A percentile compares a stretch with the other conserved stretches of the same genome.
Conservation (phyloP, 352 stramenopile species). For the Phytopythium helicoides region DNA sequence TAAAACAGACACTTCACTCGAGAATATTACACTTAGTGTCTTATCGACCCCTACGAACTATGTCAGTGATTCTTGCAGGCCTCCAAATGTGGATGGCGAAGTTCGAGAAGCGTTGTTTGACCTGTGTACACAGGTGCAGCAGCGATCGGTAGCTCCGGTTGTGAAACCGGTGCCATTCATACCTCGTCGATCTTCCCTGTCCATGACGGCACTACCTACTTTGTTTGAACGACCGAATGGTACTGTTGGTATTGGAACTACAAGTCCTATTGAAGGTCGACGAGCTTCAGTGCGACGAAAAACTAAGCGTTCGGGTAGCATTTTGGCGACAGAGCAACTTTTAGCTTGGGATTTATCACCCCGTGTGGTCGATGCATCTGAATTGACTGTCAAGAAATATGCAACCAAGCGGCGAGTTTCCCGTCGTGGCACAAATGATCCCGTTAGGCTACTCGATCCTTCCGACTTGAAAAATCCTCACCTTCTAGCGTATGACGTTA, state of each 20-base stretch:
- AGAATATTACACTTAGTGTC: no score
- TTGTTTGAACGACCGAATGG: background rate
- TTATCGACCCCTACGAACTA: no score
- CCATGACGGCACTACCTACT: background rate
- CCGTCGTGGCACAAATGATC: slow-evolving; percentile 17
- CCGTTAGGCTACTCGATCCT: background rate
- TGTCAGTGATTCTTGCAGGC: no score
- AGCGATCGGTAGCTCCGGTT: no score
- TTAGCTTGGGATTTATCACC: slow-evolving; percentile 2
- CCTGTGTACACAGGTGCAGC: no score
- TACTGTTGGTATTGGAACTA: background rate
- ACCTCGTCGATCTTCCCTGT: no score
- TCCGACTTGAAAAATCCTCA: slow-evolving; percentile 26
- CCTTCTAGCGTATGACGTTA: slow-evolving; percentile 53
- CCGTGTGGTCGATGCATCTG: slow-evolving; percentile 13
- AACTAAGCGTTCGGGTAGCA: slow-evolving; percentile 4
- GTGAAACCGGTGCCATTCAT: no score
- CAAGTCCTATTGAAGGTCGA: background rate
- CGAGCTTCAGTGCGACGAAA: background rate
- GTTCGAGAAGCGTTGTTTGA: no score
- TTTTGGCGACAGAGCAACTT: slow-evolving; percentile 3
- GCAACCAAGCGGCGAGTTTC: slow-evolving; percentile 26
- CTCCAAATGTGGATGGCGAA: no score
- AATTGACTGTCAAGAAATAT: slow-evolving; percentile 23
- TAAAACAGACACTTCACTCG: no score